Base-by-base conservation (phyloP, 805 yeast species). In the Teunomyces stri region DNA sequence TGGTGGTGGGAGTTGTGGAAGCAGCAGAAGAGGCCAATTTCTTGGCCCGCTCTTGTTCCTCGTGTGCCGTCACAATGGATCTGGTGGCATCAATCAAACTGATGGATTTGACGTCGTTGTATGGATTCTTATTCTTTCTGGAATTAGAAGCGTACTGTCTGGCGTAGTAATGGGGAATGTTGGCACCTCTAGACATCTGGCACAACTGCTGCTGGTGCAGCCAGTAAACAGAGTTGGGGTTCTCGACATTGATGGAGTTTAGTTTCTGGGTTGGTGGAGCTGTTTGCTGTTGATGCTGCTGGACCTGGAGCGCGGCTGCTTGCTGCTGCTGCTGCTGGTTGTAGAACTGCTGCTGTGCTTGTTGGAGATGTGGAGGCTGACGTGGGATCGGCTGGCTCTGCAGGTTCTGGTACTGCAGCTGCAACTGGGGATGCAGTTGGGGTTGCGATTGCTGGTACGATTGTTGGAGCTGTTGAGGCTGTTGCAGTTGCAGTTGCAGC, bases 151-250 rank as follows among this genome's bases (percentile, higher is more conserved):
- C 96, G 25, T 89, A 90, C 52, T 82, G 82, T 49, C 96, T 78
- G 3, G 96, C 96, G 68, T 87, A 89, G 59, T 77, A 84, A 66
- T 89, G 96, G 3, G 95, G 87, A 21, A 79, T 64, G 56, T 78
- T 80, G 27, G 87, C 78, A 16, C 59, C 54, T 62, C 94, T 79
- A 4, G 94, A 85, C 42, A 85, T 64, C 51, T 82, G 89, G 25
- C 82, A 84, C 49, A 89, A 74, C 61, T 84, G 89, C 41, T 74
- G 68, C 67, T 89, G 96, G 61, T 87, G 91, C 64, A 83, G 86
- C 96, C 96, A 89, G 57, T 78, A 76, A 6, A 74, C 56, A 3
- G 84, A 69, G 39, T 60, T 65, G 15, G 76, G 73, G 45, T 65
- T 69, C 6, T 72, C 76, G 52, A 64, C 51, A 62, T 60, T 47